These are phyloP conservation scores for Viridothelium virens DNA, from an alignment of 495 filamentous ascomycete species.

Conservation along the genomic window DNA sequence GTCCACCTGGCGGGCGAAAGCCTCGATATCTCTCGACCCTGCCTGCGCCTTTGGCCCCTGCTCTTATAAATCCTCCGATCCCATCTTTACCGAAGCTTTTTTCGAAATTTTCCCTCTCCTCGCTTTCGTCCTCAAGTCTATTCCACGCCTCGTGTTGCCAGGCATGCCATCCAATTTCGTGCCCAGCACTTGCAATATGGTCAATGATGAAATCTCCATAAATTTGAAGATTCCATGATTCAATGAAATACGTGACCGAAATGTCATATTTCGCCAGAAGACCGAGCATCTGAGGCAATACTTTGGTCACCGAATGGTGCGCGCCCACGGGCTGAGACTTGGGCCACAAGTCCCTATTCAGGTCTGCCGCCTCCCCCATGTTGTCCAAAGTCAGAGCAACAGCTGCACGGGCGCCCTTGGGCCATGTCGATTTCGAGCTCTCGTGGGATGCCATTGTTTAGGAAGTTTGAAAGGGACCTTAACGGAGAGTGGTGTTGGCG, in stretches of 20 bases:
- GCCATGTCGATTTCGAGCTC: constrained; percentile 14
- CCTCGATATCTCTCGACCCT: constrained; percentile 18
- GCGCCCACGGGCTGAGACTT: constrained; percentile 17
- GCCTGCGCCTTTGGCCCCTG: constrained; percentile 4
- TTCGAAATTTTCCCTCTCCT: constrained; percentile 20
- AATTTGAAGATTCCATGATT: constrained; percentile 23
- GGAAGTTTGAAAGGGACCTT: not conserved
- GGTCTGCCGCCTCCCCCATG: constrained; percentile 27
- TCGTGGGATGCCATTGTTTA: not conserved
- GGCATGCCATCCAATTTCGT: constrained; percentile 25
- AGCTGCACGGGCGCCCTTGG: constrained; percentile 20
- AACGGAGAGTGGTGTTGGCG: too few relatives aligned
- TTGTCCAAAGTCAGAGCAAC: constrained; percentile 25
- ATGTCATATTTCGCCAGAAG: constrained; percentile 19
- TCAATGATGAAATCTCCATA: constrained; percentile 19
- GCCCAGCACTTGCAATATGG: constrained; percentile 17
- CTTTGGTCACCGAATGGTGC: constrained; percentile 21
- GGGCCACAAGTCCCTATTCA: constrained; percentile 22
- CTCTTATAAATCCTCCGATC: constrained; percentile 11
- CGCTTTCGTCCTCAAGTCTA: constrained; percentile 15
- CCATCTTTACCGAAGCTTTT: constrained; percentile 20
- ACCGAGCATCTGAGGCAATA: constrained; percentile 21
- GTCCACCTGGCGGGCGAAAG: constrained; percentile 24
- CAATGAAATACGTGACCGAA: constrained; percentile 24
- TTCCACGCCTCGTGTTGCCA: constrained; percentile 26